These are phyloP conservation scores for Gracilaria gracilis DNA, from an alignment of 23 red algal genomes.

Conservation along the genomic window DNA sequence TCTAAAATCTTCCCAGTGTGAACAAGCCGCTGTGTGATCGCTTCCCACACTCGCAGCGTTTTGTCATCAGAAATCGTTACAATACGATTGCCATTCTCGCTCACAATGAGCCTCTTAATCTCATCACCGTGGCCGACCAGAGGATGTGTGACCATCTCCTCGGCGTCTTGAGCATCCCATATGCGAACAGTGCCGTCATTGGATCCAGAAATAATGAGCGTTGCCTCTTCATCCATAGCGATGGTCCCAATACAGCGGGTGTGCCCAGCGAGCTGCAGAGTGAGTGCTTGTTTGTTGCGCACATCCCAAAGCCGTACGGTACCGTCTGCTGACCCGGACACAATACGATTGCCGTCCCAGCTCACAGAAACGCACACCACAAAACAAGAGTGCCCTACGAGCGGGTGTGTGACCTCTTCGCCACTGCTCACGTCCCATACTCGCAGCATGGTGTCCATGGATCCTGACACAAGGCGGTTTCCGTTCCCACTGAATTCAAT, in stretches of 20 bases:
- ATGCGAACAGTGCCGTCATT: not conserved
- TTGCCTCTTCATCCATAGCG: too few species aligned
- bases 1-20: too few species aligned
- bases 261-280: not conserved
- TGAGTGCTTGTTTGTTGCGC: not conserved
- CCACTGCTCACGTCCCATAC: not conserved
- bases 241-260: not conserved
- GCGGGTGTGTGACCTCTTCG: not conserved
- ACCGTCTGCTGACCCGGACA: not conserved
- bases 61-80: too few species aligned
- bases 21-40: too few species aligned
- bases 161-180: too few species aligned
- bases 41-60: too few species aligned
- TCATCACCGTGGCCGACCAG: too few species aligned
- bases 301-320: not conserved
- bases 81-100: too few species aligned
- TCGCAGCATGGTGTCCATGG: not conserved
- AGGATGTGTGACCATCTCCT: too few species aligned
- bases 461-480: not conserved
- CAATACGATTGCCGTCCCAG: not conserved
- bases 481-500: not conserved
- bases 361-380: not conserved
- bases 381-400: not conserved
- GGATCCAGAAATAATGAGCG: too few species aligned
- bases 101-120: too few species aligned